Percentiles rank a stretch among this genome's conserved stretches.
Conservation (phyloP, 2,329 filamentous ascomycete species). For the Dothistroma septosporum region DNA sequence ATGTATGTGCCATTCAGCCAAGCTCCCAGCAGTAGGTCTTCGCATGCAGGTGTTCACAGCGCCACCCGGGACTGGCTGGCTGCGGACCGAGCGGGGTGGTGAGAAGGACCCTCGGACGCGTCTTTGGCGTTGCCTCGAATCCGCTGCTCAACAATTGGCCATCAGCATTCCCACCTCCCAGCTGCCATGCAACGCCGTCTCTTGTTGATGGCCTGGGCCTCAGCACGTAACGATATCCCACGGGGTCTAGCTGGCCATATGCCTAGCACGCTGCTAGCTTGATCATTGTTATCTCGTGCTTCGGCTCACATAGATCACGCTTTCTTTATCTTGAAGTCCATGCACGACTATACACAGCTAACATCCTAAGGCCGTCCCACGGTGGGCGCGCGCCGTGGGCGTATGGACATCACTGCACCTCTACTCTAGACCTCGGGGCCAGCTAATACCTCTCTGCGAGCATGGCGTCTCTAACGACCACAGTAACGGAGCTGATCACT, state of each 20-base stretch:
- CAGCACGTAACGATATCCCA: background rate
- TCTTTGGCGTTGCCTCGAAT: background rate
- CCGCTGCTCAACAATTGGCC: background rate
- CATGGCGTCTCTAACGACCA: slow-evolving; percentile 14
- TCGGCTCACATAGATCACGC: background rate
- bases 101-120: background rate
- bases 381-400: background rate
- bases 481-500: slow-evolving; percentile 21
- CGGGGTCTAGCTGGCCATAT: slow-evolving; percentile 1
- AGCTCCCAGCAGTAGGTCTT: background rate
- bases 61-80: background rate
- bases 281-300: background rate
- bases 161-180: background rate
- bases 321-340: background rate
- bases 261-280: background rate
- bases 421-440: background rate
- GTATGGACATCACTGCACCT: background rate
- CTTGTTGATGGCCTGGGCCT: background rate
- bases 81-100: background rate
- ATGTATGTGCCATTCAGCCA: background rate
- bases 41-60: background rate
- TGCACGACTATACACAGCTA: background rate
- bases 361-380: background rate
- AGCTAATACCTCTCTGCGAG: background rate
- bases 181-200: background rate